Evolutionary conservation across 2,329 filamentous ascomycete genomes (phyloP), one percentile per base, ranked within the genome.

Genomic region (Trichoderma endophyticum): DNA sequence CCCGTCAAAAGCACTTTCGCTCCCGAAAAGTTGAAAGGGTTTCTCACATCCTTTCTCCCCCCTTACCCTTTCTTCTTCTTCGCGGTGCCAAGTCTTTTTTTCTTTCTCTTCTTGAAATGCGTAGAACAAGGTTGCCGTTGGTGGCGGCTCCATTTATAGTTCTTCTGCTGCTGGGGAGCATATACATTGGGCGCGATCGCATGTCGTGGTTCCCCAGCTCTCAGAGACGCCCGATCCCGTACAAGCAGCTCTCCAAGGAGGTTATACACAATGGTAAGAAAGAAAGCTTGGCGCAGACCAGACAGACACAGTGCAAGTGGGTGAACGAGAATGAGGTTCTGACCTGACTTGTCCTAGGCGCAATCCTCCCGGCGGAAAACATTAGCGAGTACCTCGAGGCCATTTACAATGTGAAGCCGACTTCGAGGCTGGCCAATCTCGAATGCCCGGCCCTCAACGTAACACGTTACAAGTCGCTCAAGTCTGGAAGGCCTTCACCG

Each of bases 381-480:
- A 72, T 76, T 9, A 70, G 43, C 15, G 15, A 71, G 18, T 80
- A 80, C 61, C 59, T 78, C 28, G 62, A 76, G 12, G 75, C 79
- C 2, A 79, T 80, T 26, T 60, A 79, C 36, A 67, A 76, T 18
- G 70, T 73, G 8, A 71, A 73, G n/a, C 69, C 76, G 43, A 32
- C 12, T 1, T 73, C 74, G 5, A 65, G 56, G 1, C 28, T 78
- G 8, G 72, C 74, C 12, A 73, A 72, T 3, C 64, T 80, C 1
- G 70, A 76, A 8, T 80, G 79, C 43, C 79, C 78, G 8, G 68
- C 66, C 4, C 32, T 73, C 56, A 71, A 75, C 28, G 36, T 32
- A 28, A 32, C 72, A 24, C n/a, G 75, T 74, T 77, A 80, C 51
- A 67, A 71, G 9, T 73, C 76, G 34, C 75, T 80, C 3, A 48